Conservation (phyloP, 306 rosid genomes). For the Begonia peltatifolia region DNA sequence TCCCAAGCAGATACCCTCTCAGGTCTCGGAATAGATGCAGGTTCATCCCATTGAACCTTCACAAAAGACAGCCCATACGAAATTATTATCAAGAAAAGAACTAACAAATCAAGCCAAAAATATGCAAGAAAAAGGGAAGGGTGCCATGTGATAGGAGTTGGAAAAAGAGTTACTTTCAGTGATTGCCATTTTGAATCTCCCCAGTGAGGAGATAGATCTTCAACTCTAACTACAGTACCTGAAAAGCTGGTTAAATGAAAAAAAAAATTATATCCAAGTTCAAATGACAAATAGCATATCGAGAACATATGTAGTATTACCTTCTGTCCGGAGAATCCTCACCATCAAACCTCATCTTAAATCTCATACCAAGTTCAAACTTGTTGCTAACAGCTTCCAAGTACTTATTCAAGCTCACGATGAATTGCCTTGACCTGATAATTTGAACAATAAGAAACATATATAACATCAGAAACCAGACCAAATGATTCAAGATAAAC, state of each 20-base stretch:
- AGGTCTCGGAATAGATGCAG: slow-evolving; percentile 59
- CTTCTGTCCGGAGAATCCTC: slow-evolving; percentile 82
- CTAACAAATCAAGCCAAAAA: too few species aligned
- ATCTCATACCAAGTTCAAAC: slow-evolving; percentile 60
- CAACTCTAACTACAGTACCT: slow-evolving; percentile 75
- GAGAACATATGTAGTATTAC: too few species aligned
- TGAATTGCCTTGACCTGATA: slow-evolving; percentile 17
- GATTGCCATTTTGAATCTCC: slow-evolving; percentile 68
- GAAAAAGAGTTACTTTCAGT: slow-evolving; percentile 40
- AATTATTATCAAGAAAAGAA: slow-evolving; percentile 1
- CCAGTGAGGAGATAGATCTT: slow-evolving; percentile 75
- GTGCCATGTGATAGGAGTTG: too few species aligned
- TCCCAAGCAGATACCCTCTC: slow-evolving; percentile 94
- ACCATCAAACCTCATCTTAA: slow-evolving; percentile 79
- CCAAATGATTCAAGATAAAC: too few species aligned
- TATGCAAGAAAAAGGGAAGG: background rate
- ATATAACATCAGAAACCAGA: too few species aligned
- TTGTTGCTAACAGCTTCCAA: slow-evolving; percentile 44
- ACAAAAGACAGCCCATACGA: too few species aligned
- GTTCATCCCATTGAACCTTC: slow-evolving; percentile 97
- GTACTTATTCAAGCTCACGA: slow-evolving; percentile 53
- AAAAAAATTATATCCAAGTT: too few species aligned
- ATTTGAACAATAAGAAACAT: too few species aligned
- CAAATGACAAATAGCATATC: too few species aligned
- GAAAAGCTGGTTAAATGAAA: slow-evolving; percentile 46